A percentile compares a stretch with the other conserved stretches of the same genome.
phyloP scores from a whole-genome alignment of 768 basidiomycete genomes.

The Nidularia pulvinata region DNA sequence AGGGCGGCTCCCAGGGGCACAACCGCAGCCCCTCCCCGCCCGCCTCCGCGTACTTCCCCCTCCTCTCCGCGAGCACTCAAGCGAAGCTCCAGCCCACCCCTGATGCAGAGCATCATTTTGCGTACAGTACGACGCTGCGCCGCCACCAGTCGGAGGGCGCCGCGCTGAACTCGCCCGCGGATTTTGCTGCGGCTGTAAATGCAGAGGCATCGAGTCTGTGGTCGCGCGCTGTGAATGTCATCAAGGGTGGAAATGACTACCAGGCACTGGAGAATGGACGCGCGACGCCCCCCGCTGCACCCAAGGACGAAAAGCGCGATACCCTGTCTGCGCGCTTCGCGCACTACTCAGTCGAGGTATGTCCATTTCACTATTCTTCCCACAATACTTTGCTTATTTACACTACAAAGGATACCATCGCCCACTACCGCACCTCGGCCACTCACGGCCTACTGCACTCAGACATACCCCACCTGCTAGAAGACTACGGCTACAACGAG shows the following conservation, averaged over 20 bases:
- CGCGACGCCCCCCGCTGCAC: slow-evolving; percentile 21
- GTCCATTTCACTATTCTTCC: slow-evolving; percentile 14
- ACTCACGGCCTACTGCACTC: slow-evolving; percentile 61
- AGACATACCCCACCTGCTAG: slow-evolving; percentile 63
- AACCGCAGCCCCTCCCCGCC: slow-evolving; percentile 61
- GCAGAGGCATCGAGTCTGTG: slow-evolving; percentile 51
- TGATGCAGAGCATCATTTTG: slow-evolving; percentile 73
- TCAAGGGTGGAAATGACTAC: slow-evolving; percentile 36
- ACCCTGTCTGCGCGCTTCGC: slow-evolving; percentile 73
- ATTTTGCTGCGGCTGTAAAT: slow-evolving; percentile 45
- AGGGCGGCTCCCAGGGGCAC: too few species aligned
- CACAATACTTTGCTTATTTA: slow-evolving; percentile 4
- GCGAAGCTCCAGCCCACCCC: slow-evolving; percentile 57
- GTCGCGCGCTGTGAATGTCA: slow-evolving; percentile 36
- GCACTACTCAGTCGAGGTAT: slow-evolving; percentile 62
- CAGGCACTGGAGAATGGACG: slow-evolving; percentile 38
- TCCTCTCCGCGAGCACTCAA: slow-evolving; percentile 46
- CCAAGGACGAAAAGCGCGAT: slow-evolving; percentile 33
- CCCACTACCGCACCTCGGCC: slow-evolving; percentile 66
- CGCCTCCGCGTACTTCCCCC: slow-evolving; percentile 79
- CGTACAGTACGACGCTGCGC: slow-evolving; percentile 80
- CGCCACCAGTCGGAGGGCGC: slow-evolving; percentile 57
- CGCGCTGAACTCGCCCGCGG: slow-evolving; percentile 42
- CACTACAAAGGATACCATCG: slow-evolving; percentile 64
- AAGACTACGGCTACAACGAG: slow-evolving; percentile 88